Base-by-base conservation (phyloP, 192 early-diverging fungal genomes). In the Chytriomyces confervae region DNA sequence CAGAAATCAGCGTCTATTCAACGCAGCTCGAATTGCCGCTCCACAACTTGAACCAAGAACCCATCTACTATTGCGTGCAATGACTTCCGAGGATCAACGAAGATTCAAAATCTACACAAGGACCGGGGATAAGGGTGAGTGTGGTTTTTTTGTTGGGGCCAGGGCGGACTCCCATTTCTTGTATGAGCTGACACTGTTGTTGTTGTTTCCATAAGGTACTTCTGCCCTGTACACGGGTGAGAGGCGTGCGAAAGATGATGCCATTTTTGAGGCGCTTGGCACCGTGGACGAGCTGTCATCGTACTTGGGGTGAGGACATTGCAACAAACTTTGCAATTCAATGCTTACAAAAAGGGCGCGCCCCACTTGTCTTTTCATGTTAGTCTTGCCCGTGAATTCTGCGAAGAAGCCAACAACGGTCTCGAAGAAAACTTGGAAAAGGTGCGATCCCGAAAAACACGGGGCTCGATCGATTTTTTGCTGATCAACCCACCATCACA, bases 161-260 rank as follows among this genome's bases (percentile, higher is more conserved):
- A 51, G 16, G 23, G 47, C 36, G 66, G 8, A 43, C 13, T 60
- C 9, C 70, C n/a, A n/a, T 1, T 18, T 43, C 5, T 4, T 10
- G 50, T 8, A 20, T 20, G 27, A n/a, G n/a, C 20, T 13, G 10
- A 23, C 44, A 77, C 13, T 49, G 10, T 43, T 62, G 11, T 5
- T 46, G 27, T 36, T n/a, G n/a, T n/a, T n/a, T 61, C 66, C 29
- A 48, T 10, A 60, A 93, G 92, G 93, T 62, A 94, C 94, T 10
- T 96, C 95, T 0, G 83, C 94, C 0, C 86, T 98, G 49, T 98
- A 89, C 81, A 95, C 92, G 23, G 97, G 97, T 20, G 95, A 98
- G 80, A 88, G 96, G 47, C 89, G 94, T n/a, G 29, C 82, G 50
- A 98, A 98, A 80, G 86, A 94, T 77, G 95, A 98, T 74, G 84